A percentile compares a stretch with the other conserved stretches of the same genome.
These are phyloP conservation scores for Colletotrichum liriopes DNA, from an alignment of 2,329 filamentous ascomycete genomes.

Conservation along the genomic window DNA sequence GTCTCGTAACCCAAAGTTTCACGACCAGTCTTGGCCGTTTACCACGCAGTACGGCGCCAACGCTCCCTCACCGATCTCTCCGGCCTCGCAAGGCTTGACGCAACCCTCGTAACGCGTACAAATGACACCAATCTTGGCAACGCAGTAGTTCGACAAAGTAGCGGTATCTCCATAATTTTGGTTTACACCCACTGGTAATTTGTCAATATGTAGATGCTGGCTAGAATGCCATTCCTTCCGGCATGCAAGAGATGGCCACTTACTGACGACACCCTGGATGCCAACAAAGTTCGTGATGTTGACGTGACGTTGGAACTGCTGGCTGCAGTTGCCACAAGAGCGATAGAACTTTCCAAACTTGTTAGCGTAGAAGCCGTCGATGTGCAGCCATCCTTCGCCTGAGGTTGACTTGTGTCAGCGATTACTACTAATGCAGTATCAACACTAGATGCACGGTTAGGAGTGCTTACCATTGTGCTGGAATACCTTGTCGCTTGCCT, in stretches of 20 bases:
- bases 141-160: constrained; percentile 49
- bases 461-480: constrained; percentile 8
- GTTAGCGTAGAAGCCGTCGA: constrained; percentile 12
- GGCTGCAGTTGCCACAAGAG: constrained; percentile 22
- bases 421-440: too few species aligned
- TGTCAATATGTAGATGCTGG: not conserved
- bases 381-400: constrained; percentile 19
- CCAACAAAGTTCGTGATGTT: constrained; percentile 36
- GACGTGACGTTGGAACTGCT: constrained; percentile 30
- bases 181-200: constrained; percentile 55
- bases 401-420: not conserved
- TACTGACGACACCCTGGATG: constrained; percentile 27
- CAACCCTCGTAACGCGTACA: constrained; percentile 23
- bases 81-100: constrained; percentile 29
- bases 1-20: not conserved
- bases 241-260: not conserved
- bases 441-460: not conserved
- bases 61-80: constrained; percentile 21
- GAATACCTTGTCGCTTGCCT: constrained; percentile 18
- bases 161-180: constrained; percentile 55
- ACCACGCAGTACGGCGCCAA: constrained; percentile 25
- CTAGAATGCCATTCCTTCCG: not conserved
- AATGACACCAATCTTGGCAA: constrained; percentile 28
- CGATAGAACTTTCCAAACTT: constrained; percentile 21
- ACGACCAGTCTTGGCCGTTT: constrained; percentile 25